These are phyloP conservation scores for Mycena galericulata DNA, from an alignment of 768 basidiomycete genomes.

Conservation along the genomic window DNA sequence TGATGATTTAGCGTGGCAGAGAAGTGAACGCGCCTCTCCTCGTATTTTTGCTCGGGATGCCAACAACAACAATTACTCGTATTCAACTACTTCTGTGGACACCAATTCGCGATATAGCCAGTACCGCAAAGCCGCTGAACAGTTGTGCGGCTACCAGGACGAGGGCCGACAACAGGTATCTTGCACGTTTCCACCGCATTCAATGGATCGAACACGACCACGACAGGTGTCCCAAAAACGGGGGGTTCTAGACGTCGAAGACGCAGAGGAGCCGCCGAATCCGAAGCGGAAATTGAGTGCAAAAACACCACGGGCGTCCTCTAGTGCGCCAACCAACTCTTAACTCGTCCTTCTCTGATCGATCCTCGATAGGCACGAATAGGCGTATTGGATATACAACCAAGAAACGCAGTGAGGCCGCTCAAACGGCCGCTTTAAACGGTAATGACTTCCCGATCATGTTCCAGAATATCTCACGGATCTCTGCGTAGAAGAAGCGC, in stretches of 20 bases:
- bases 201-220: slow-evolving; percentile 14
- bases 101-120: slow-evolving; percentile 40
- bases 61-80: too few relatives aligned
- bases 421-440: slow-evolving; percentile 72
- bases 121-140: slow-evolving; percentile 19
- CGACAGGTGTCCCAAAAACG: slow-evolving; percentile 22
- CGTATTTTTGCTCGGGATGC: slow-evolving; percentile 70
- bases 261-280: slow-evolving; percentile 28
- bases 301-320: slow-evolving; percentile 12
- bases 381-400: slow-evolving; percentile 73
- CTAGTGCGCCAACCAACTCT: slow-evolving; percentile 3
- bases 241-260: slow-evolving; percentile 14
- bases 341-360: slow-evolving; percentile 17
- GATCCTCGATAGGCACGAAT: slow-evolving; percentile 51
- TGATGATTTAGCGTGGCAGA: slow-evolving; percentile 59
- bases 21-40: slow-evolving; percentile 65
- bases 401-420: slow-evolving; percentile 80
- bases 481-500: slow-evolving; percentile 7
- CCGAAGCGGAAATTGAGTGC: slow-evolving; percentile 22
- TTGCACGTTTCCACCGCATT: slow-evolving; percentile 32
- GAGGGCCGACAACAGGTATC: slow-evolving; percentile 37
- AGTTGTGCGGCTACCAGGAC: too few relatives aligned
- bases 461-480: slow-evolving; percentile 17
- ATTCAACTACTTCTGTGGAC: slow-evolving; percentile 40
- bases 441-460: slow-evolving; percentile 52